These are phyloP conservation scores for Lentinula aciculospora DNA, from an alignment of 768 basidiomycete genomes.

Conservation along the genomic window DNA sequence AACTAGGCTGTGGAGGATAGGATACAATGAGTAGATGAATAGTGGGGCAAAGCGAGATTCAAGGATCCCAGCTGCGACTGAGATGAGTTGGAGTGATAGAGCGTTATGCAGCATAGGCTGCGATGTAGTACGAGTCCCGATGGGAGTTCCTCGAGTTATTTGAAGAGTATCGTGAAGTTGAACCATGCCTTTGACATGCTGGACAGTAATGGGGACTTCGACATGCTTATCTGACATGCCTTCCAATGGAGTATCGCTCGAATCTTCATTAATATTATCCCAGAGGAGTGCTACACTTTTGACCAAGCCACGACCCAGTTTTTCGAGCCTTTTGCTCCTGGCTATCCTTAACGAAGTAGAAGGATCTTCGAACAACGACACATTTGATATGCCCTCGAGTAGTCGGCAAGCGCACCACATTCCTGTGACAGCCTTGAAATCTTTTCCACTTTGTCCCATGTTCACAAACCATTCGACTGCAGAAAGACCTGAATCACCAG, in stretches of 20 bases:
- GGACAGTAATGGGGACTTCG: slow-evolving; percentile 40
- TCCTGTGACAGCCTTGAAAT: slow-evolving; percentile 53
- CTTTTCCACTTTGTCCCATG: slow-evolving; percentile 40
- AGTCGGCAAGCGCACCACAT: slow-evolving; percentile 81
- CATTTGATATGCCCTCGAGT: slow-evolving; percentile 61
- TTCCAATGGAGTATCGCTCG: slow-evolving; percentile 6
- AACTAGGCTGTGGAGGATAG: slow-evolving; percentile 79
- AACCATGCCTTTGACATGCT: slow-evolving; percentile 63
- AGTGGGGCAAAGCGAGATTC: slow-evolving; percentile 66
- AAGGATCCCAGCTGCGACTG: slow-evolving; percentile 66
- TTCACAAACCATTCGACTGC: slow-evolving; percentile 80
- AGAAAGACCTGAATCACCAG: slow-evolving; percentile 64
- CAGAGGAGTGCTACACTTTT: slow-evolving; percentile 68
- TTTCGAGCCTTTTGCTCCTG: slow-evolving; percentile 51
- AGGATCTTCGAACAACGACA: slow-evolving; percentile 32
- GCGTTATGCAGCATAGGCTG: slow-evolving; percentile 68
- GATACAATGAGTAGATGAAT: slow-evolving; percentile 79
- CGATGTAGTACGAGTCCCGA: slow-evolving; percentile 19
- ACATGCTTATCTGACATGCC: slow-evolving; percentile 4
- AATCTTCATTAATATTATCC: slow-evolving; percentile 40
- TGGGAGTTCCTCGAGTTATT: slow-evolving; percentile 32
- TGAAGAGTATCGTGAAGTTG: slow-evolving; percentile 55
- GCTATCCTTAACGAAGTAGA: slow-evolving; percentile 16
- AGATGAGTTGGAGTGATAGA: slow-evolving; percentile 69
- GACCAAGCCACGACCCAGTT: slow-evolving; percentile 56